Evolutionary conservation across 2,329 filamentous ascomycete species (phyloP).

Genomic region (Tolypocladium nubicola): DNA sequence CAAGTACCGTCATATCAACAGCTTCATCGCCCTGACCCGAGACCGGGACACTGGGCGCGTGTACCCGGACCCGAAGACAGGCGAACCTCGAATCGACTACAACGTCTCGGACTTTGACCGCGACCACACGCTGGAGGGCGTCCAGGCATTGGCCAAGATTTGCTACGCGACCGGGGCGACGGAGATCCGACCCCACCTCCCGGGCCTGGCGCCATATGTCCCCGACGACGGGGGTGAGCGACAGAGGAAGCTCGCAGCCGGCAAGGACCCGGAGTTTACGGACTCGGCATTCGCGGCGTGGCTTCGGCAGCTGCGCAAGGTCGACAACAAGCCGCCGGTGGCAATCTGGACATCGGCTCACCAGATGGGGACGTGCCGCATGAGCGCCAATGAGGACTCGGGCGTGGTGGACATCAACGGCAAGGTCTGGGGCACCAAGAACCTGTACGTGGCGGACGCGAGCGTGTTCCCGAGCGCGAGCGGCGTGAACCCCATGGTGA

Average conservation of each 20-base stretch:
- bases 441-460: constrained; percentile 61
- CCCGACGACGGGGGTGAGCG: constrained; percentile 15
- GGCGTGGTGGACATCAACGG: constrained; percentile 51
- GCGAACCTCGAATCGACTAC: constrained; percentile 59
- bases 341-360: constrained; percentile 59
- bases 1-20: constrained; percentile 57
- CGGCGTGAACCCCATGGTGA: constrained; percentile 77
- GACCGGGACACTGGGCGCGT: constrained; percentile 70
- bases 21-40: constrained; percentile 63
- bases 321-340: constrained; percentile 39
- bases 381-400: constrained; percentile 43
- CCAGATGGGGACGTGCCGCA: constrained; percentile 71
- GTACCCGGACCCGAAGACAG: constrained; percentile 58
- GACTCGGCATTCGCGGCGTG: constrained; percentile 52
- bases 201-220: constrained; percentile 53
- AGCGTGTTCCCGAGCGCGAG: constrained; percentile 68
- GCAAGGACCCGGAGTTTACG: constrained; percentile 34
- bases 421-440: constrained; percentile 54
- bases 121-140: constrained; percentile 58
- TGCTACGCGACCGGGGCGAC: constrained; percentile 66
- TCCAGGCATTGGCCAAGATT: constrained; percentile 64
- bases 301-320: constrained; percentile 38
- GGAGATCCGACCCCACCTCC: constrained; percentile 63
- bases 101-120: constrained; percentile 61
- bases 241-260: constrained; percentile 9